phyloP scores from a whole-genome alignment of 73 alveolate genomes.

The Paramecium primaurelia region DNA sequence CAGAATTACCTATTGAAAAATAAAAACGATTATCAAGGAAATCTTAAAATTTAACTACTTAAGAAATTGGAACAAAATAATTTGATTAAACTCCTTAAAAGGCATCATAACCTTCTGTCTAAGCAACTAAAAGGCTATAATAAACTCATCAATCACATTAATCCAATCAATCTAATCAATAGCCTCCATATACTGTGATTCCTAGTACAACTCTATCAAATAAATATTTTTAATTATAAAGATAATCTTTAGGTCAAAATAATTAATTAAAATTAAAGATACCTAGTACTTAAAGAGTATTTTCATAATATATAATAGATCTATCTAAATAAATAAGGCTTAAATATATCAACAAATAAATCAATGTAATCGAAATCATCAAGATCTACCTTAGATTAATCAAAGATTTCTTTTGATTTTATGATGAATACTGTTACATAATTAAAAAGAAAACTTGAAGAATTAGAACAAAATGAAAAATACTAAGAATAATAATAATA shows the following conservation, averaged over 20 bases:
- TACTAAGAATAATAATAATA: background rate
- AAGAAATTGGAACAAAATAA: background rate
- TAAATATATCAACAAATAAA: background rate
- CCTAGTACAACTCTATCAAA: background rate
- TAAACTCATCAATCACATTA: background rate
- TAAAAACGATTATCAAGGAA: background rate
- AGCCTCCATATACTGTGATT: background rate
- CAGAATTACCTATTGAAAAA: background rate
- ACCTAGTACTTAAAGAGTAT: background rate
- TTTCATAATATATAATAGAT: background rate
- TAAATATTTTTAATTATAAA: background rate
- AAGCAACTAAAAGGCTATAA: background rate
- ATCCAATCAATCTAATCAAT: background rate
- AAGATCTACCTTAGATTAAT: conserved; percentile 17
- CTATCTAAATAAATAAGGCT: background rate
- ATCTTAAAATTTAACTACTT: background rate
- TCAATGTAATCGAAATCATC: conserved; percentile 10
- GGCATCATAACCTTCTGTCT: background rate
- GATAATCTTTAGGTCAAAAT: background rate
- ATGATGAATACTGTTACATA: background rate
- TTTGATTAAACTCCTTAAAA: background rate
- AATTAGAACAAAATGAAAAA: background rate
- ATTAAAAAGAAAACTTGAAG: background rate
- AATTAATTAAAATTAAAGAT: background rate
- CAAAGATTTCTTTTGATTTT: conserved; percentile 23